Base-by-base conservation (phyloP, 2,329 filamentous ascomycete genomes). In the Calonectria pseudoturangicola region DNA sequence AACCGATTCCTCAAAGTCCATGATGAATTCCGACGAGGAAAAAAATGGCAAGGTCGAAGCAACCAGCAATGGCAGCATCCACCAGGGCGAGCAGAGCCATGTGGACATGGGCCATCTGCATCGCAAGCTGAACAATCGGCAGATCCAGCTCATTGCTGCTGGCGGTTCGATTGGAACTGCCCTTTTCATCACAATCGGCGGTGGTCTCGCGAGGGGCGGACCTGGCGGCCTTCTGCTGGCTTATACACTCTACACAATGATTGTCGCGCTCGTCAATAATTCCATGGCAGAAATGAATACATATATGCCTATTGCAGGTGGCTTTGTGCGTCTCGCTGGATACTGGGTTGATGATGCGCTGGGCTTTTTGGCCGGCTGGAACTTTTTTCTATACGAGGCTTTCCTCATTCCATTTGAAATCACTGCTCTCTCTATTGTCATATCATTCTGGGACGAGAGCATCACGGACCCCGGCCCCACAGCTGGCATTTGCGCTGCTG, bases 291-390 rank as follows among this genome's bases (percentile, higher is more conserved):
- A 93, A 80, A 93, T 93, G 91, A 88, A 86, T 33, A 86, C 87
- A 41, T 89, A 89, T 74, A 90, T 92, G 86, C 92, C 92, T 25
- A 87, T 93, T 54, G 88, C 87, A 51, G 91, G 91, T 73, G 89
- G 89, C 2, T 93, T 92, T 79, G 88, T 93, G 74, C 90, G 92
- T 72, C 86, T 93, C 77, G 91, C 91, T 6, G 91, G 91, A 28
- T 86, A 91, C 75, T 93, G 90, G 89, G 90, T 91, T 12, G 92
- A 93, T 80, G 91, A 93, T n/a, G 87, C 91, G 10, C 85, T 91
- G 25, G 91, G 91, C 41, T 92, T 93, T 74, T 83, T 83, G 79
- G 82, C 83, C 48, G 84, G 84, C 30, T 86, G 84, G 84, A 86
- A 86, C 74, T 86, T 86, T 74, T 86, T 86, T 77, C 73, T 86